Conservation (phyloP, 768 basidiomycete genomes). For the Boletus coccyginus region DNA sequence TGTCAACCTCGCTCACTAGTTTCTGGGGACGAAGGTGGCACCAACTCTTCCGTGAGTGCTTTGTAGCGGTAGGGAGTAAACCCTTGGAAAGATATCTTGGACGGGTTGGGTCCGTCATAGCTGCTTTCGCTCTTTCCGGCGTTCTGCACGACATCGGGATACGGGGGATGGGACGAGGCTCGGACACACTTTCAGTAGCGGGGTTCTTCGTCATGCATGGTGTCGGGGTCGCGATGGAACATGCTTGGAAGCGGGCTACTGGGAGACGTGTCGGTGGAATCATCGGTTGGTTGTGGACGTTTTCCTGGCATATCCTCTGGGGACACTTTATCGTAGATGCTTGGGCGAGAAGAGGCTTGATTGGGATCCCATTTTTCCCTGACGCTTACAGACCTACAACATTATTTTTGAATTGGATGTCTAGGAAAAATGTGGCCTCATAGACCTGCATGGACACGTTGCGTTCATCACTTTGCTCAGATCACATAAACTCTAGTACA, state of each 20-base stretch:
- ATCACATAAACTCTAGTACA: background rate
- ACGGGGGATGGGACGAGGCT: slow-evolving; percentile 56
- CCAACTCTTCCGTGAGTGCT: slow-evolving; percentile 58
- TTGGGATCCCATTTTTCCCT: slow-evolving; percentile 13
- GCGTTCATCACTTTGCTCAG: too few relatives aligned
- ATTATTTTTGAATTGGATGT: slow-evolving; percentile 15
- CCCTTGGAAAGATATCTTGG: slow-evolving; percentile 46
- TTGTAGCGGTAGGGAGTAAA: slow-evolving; percentile 49
- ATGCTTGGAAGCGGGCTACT: slow-evolving; percentile 40
- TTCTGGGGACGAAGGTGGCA: slow-evolving; percentile 70
- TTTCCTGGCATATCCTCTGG: slow-evolving; percentile 45
- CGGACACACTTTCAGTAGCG: slow-evolving; percentile 39
- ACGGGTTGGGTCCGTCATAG: slow-evolving; percentile 49
- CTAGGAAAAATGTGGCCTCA: background rate
- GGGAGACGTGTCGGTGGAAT: slow-evolving; percentile 48
- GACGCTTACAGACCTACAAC: slow-evolving; percentile 18
- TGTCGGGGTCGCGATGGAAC: slow-evolving; percentile 50
- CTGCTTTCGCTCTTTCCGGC: slow-evolving; percentile 58
- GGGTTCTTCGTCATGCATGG: slow-evolving; percentile 61
- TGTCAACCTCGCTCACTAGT: slow-evolving; percentile 53
- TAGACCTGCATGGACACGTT: background rate
- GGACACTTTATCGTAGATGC: slow-evolving; percentile 48
- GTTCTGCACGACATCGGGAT: slow-evolving; percentile 55
- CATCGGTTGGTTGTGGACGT: slow-evolving; percentile 51
- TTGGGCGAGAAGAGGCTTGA: slow-evolving; percentile 24